Percentiles rank a stretch among this genome's conserved stretches.
phyloP scores from a whole-genome alignment of 108 stramenopile genomes.

The Phaeodactylum tricornutum region DNA sequence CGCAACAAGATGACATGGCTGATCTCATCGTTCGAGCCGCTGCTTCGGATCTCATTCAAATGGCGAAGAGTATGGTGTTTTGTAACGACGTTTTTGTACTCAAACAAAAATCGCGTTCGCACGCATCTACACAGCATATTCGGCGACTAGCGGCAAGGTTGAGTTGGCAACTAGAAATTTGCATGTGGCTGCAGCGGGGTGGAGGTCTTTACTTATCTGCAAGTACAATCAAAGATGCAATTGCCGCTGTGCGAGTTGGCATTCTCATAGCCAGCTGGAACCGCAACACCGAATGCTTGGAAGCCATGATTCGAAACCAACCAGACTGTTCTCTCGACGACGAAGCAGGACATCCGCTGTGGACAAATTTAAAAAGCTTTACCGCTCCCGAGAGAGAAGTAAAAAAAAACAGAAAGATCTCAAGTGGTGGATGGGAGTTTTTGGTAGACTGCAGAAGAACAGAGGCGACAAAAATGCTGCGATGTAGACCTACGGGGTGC shows the following conservation, averaged over 20 bases:
- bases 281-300: conserved; percentile 45
- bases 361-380: conserved; percentile 58
- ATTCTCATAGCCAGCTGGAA: conserved; percentile 57
- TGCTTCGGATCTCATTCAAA: conserved; percentile 31
- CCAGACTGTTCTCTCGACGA: conserved; percentile 73
- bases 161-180: conserved; percentile 76
- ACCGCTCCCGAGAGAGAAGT: too few species aligned
- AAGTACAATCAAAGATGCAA: conserved; percentile 55
- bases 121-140: conserved; percentile 33
- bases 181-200: conserved; percentile 78
- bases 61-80: conserved; percentile 32
- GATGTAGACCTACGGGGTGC: conserved; percentile 43
- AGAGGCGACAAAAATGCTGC: conserved; percentile 75
- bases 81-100: conserved; percentile 39
- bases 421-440: conserved; percentile 86
- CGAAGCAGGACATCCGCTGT: conserved; percentile 53
- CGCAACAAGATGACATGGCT: conserved; percentile 44
- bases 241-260: conserved; percentile 60
- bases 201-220: conserved; percentile 51
- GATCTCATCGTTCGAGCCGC: conserved; percentile 60
- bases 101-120: conserved; percentile 16
- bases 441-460: conserved; percentile 72
- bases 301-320: conserved; percentile 52
- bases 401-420: not conserved
- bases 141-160: conserved; percentile 31